Conservation (phyloP, 2,329 filamentous ascomycete genomes). For the Claviceps paspali region DNA sequence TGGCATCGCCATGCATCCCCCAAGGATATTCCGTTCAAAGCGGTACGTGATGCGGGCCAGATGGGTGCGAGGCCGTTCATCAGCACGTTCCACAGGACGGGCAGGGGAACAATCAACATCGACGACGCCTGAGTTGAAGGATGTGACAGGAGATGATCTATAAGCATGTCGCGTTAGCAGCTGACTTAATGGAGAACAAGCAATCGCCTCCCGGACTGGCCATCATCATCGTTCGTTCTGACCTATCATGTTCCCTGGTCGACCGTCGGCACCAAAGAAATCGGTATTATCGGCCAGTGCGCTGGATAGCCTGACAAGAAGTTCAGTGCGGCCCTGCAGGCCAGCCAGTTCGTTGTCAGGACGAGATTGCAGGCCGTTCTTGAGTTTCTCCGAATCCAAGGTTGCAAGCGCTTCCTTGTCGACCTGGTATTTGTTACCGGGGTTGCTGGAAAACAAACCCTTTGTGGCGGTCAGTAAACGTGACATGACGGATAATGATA, state of each 20-base stretch:
- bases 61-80: constrained; percentile 77
- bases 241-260: constrained; percentile 93
- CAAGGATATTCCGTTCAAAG: constrained; percentile 71
- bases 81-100: constrained; percentile 79
- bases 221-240: constrained; percentile 21
- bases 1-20: constrained; percentile 91
- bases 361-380: constrained; percentile 70
- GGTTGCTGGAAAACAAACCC: constrained; percentile 76
- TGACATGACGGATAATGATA: too few relatives aligned
- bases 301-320: constrained; percentile 59
- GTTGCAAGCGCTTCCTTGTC: constrained; percentile 66
- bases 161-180: constrained; percentile 19
- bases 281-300: constrained; percentile 63
- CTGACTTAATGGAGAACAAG: neutral
- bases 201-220: too few relatives aligned
- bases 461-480: constrained; percentile 12
- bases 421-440: constrained; percentile 71
- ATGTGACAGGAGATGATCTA: constrained; percentile 80
- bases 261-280: constrained; percentile 68
- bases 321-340: constrained; percentile 65
- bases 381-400: constrained; percentile 59
- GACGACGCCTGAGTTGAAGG: constrained; percentile 80
- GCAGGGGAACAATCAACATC: constrained; percentile 71
- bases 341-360: constrained; percentile 71
- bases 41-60: constrained; percentile 77